Evolutionary conservation across 495 filamentous ascomycete genomes (phyloP), one percentile per base, ranked within the genome.

Genomic region (Alectoria sarmentosa): DNA sequence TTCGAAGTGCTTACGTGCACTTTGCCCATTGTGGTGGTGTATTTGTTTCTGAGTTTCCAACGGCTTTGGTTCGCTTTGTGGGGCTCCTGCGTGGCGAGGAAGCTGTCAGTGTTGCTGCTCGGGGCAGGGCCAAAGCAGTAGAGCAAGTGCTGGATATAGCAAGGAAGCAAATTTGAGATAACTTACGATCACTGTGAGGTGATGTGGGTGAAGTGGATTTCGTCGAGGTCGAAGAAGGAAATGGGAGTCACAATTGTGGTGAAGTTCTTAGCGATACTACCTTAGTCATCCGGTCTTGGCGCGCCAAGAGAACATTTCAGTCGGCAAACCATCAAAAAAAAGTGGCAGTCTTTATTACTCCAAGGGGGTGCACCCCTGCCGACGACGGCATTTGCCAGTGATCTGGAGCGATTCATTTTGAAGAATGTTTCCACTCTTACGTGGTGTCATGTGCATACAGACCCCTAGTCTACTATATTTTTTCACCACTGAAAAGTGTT

Each of bases 11-110:
- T 19, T 55, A 55, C 52, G 84, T 93, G 90, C 72, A 91, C 90
- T 82, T 92, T 93, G 78, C 90, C 90, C 90, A 93, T 87, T 83
- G 80, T 75, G 74, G 77, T 77, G 73, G 65, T 66, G 61, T 52
- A 46, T 30, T 11, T 56, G 21, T 37, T 60, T 5, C n/a, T n/a
- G 42, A 14, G 0, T 63, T 19, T 60, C 4, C 1, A 4, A 44
- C 3, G 44, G 39, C 37, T 23, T 44, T 44, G 28, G 28, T 57
- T 41, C 28, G 38, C 44, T 38, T 38, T 34, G 38, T 41, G 23
- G 17, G 13, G 28, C 0, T 41, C 17, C 61, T 63, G 37, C 4
- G 61, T 63, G 61, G 61, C 61, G 48, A 36, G 52, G 26, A 55
- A 34, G 52, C 28, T 34, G 17, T 55, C 17, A 55, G 52, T 34